Conservation (phyloP, 108 stramenopile species). For the Cylindrotheca closterium region DNA sequence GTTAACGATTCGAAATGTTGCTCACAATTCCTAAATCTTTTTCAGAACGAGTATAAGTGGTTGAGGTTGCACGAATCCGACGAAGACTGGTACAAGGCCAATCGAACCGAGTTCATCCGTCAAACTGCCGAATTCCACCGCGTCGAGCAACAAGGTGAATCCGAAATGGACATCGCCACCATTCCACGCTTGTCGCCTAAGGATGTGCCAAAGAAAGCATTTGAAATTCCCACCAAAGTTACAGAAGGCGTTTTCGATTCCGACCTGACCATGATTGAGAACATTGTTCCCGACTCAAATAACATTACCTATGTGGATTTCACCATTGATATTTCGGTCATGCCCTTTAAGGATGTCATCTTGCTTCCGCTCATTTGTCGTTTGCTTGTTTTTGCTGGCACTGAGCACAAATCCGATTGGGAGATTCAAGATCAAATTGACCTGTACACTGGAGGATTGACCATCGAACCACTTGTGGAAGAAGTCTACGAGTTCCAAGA, state of each 20-base stretch:
- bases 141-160: conserved; percentile 70
- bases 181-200: too few relatives aligned
- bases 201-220: too few relatives aligned
- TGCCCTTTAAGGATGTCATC: conserved; percentile 71
- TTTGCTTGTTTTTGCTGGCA: conserved; percentile 74
- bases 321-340: conserved; percentile 72
- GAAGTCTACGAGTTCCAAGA: conserved; percentile 26
- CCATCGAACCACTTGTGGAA: conserved; percentile 35
- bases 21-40: not conserved
- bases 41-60: conserved; percentile 41
- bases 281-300: conserved; percentile 58
- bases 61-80: conserved; percentile 31
- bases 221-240: conserved; percentile 61
- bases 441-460: conserved; percentile 71
- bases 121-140: conserved; percentile 59
- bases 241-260: conserved; percentile 45
- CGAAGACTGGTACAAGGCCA: conserved; percentile 38
- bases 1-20: not conserved
- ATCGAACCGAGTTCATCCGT: conserved; percentile 53
- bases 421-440: conserved; percentile 53
- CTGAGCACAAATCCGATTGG: conserved; percentile 8
- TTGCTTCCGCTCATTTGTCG: conserved; percentile 72
- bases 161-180: conserved; percentile 69
- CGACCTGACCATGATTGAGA: conserved; percentile 59
- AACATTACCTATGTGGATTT: conserved; percentile 88